A percentile compares a stretch with the other conserved stretches of the same genome.
These are phyloP conservation scores for Gossypium sturtianum DNA, from an alignment of 345 rosid species.

Conservation along the genomic window DNA sequence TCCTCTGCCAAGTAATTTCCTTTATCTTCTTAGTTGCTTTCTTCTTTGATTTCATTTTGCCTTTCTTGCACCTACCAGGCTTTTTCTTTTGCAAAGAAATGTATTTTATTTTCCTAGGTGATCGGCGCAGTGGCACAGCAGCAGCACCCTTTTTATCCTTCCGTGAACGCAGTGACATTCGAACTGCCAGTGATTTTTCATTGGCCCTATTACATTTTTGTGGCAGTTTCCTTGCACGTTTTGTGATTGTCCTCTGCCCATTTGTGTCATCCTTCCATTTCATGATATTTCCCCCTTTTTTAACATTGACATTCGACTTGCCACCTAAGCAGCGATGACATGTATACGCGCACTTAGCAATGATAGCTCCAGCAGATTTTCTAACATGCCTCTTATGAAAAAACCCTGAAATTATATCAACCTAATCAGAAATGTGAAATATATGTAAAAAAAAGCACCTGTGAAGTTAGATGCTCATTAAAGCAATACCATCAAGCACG, in stretches of 20 bases:
- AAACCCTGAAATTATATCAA: constrained; percentile 47
- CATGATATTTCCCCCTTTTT: constrained; percentile 22
- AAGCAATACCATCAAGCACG: neutral
- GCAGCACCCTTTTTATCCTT: constrained; percentile 48
- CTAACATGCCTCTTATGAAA: constrained; percentile 79
- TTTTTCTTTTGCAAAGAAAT: constrained; percentile 39
- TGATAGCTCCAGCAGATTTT: constrained; percentile 46
- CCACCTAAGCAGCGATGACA: constrained; percentile 64
- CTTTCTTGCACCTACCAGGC: constrained; percentile 37
- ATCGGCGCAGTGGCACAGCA: constrained; percentile 71
- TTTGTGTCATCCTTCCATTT: constrained; percentile 26
- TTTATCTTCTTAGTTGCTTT: constrained; percentile 34
- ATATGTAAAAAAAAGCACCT: neutral
- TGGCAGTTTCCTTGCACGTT: constrained; percentile 31
- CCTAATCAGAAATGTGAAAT: neutral
- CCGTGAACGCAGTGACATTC: constrained; percentile 29
- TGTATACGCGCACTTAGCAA: constrained; percentile 38
- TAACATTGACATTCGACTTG: constrained; percentile 15
- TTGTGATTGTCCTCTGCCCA: constrained; percentile 31
- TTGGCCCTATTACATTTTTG: constrained; percentile 34
- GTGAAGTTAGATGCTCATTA: neutral
- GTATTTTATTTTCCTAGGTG: constrained; percentile 57
- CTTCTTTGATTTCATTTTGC: constrained; percentile 43
- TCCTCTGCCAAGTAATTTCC: constrained; percentile 38
- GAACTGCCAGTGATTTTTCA: constrained; percentile 30